Base-by-base conservation (phyloP, 116 monocot genomes). In the Papilionanthe hybrid region DNA sequence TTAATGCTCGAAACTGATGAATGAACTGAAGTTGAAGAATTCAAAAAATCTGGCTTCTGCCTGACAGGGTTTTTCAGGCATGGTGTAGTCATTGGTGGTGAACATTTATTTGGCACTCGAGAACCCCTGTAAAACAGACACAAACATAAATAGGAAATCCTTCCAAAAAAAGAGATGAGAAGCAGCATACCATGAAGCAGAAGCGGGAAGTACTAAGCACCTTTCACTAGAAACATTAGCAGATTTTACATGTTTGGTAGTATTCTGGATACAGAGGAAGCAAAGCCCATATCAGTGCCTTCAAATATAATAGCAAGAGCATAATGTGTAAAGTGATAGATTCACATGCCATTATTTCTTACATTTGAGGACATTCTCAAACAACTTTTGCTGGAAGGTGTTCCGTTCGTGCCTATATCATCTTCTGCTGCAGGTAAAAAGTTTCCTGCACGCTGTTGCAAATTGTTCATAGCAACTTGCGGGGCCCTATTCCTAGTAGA, bases 181-280 rank as follows among this genome's bases (percentile, higher is more conserved):
- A 53, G 53, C 12, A 53, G 53, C 9, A 53, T 86, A 93, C 96
- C 96, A 96, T 78, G 96, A 91, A 79, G 96, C 92, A 89, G 90
- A 89, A 47, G 94, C 90, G 22, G 96, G 96, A 68, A 96, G 89
- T 41, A 22, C 82, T 41, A 82, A 79, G 72, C 89, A 72, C 67
- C 83, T 89, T 44, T 80, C 69, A 28, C 78, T 60, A 84, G 55
- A 67, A 57, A 65, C 80, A 82, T 79, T 83, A 80, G 85, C 79
- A 60, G 42, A 50, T 87, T 88, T 90, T 11, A 67, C 76, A 42
- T 86, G 89, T 41, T 43, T 79, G 22, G 53, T 15, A 53, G 53
- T 53, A 53, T 53, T 53, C 53, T 53, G 53, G 53, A 53, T 53
- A 15, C 15, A 53, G 53, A 53, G 53, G 13, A 17, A 53, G 17